These are phyloP conservation scores for Apiospora sp. DNA, from an alignment of 2,329 filamentous ascomycete species.

Conservation along the genomic window DNA sequence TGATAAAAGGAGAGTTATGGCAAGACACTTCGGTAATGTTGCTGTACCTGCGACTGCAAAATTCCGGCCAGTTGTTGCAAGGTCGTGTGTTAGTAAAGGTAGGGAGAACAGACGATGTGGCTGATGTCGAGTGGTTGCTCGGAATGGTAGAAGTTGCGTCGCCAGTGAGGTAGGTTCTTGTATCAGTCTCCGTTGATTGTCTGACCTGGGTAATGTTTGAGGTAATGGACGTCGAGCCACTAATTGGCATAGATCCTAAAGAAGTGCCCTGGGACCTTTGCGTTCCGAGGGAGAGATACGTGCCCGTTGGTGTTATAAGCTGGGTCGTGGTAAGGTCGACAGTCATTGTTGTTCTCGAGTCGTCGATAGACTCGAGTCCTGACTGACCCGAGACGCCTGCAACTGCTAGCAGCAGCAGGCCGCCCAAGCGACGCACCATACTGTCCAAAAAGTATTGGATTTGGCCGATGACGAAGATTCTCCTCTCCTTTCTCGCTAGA, in stretches of 20 bases:
- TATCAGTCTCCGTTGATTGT: conserved; percentile 34
- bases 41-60: conserved; percentile 79
- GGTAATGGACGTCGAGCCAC: conserved; percentile 39
- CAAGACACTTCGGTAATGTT: conserved; percentile 81
- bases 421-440: conserved; percentile 35
- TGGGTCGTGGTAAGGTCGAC: conserved; percentile 40
- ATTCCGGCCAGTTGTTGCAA: conserved; percentile 81
- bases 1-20: conserved; percentile 84
- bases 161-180: conserved; percentile 54
- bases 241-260: conserved; percentile 37
- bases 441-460: conserved; percentile 3
- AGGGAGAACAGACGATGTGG: conserved; percentile 50
- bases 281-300: conserved; percentile 54
- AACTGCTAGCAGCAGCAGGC: conserved; percentile 35
- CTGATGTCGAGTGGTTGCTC: conserved; percentile 50
- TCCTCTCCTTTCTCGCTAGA: background rate
- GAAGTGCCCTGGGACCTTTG: conserved; percentile 49
- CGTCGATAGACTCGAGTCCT: conserved; percentile 42
- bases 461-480: background rate
- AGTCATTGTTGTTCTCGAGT: conserved; percentile 47
- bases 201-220: conserved; percentile 39
- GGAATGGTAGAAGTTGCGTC: conserved; percentile 51
- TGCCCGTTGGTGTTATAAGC: conserved; percentile 50
- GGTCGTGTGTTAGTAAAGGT: conserved; percentile 74
- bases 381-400: conserved; percentile 39